Base-by-base conservation (phyloP, 192 early-diverging fungal genomes). In the Spizellomyces punctatus region DNA sequence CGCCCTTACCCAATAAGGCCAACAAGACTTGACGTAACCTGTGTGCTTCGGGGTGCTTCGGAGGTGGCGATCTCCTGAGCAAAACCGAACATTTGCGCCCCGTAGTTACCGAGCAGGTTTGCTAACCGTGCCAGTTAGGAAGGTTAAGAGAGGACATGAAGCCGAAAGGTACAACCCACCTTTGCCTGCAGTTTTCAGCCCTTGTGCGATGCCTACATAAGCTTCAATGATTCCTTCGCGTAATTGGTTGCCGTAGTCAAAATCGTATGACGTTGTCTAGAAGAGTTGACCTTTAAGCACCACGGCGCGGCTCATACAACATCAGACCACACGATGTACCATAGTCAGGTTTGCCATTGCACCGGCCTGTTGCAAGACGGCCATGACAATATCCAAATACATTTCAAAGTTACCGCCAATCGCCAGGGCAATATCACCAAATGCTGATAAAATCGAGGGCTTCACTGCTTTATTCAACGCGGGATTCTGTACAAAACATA, bases 361-460 rank as follows among this genome's bases (percentile, higher is more conserved):
- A 22, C 62, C 57, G 7, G 96, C 94, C 58, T 94, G 91, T 27
- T 87, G 82, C n/a, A 98, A 84, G n/a, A 96, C 89, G 61, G 78
- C 79, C 93, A 98, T 94, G 17, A 91, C 86, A 3, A 91, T 83
- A 46, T 94, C 88, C 21, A 98, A 73, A 80, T 91, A 98, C 6
- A 72, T 70, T 64, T 88, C 92, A 77, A 98, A 99, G 8, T 80
- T 46, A 5, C 87, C 90, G 22, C 95, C 92, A 72, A 98, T 93
- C 4, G 96, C 96, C 50, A 98, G 77, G n/a, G 96, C 96, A 79
- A 99, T 91, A 81, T 99, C 97, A 49, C 97, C 97, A 85, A 99
- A 96, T 79, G 90, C 91, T 2, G 96, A 95, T 21, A 99, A 85
- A 72, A 96, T 96, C 14, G 91, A 83, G 5, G 98, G 95, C 83